A percentile compares a stretch with the other conserved stretches of the same genome.
These are phyloP conservation scores for Vaccinium macrocarpon DNA, from an alignment of 148 eudicot genomes.

Conservation along the genomic window DNA sequence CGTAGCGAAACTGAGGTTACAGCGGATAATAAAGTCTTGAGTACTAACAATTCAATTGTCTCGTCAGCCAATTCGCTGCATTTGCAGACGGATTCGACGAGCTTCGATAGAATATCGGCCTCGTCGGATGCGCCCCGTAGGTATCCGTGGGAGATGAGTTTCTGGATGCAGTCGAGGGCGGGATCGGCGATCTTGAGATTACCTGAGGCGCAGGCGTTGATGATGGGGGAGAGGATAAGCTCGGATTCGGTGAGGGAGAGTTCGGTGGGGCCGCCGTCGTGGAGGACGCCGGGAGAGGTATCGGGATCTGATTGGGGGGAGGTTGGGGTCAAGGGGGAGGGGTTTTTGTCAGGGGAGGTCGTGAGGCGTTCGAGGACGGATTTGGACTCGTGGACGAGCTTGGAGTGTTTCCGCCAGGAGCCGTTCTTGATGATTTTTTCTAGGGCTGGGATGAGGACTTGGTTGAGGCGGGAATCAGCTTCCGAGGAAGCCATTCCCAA, in stretches of 20 bases:
- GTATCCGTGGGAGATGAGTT: constrained; percentile 66
- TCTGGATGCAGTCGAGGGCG: constrained; percentile 67
- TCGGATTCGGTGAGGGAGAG: constrained; percentile 63
- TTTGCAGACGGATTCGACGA: constrained; percentile 70
- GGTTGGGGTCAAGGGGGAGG: constrained; percentile 20
- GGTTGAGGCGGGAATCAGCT: constrained; percentile 82
- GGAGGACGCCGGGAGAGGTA: constrained; percentile 18
- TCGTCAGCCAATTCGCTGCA: constrained; percentile 63
- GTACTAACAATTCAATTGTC: constrained; percentile 55
- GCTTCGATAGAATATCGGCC: constrained; percentile 42
- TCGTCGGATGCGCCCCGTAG: constrained; percentile 86
- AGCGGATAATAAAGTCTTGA: constrained; percentile 67
- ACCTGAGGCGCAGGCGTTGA: constrained; percentile 50
- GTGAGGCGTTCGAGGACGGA: constrained; percentile 57
- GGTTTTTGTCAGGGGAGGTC: constrained; percentile 22
- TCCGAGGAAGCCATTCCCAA: constrained; percentile 91
- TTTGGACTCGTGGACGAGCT: constrained; percentile 69
- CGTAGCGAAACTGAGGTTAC: constrained; percentile 71
- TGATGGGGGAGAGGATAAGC: constrained; percentile 58
- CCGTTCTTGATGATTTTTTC: constrained; percentile 76
- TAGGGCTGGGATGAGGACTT: constrained; percentile 57
- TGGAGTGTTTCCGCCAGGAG: constrained; percentile 92
- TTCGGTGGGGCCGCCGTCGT: constrained; percentile 36
- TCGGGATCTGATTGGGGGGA: constrained; percentile 37
- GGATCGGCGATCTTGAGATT: constrained; percentile 70